These are phyloP conservation scores for Apiospora arundinis DNA, from an alignment of 2,329 filamentous ascomycete species.

Conservation along the genomic window DNA sequence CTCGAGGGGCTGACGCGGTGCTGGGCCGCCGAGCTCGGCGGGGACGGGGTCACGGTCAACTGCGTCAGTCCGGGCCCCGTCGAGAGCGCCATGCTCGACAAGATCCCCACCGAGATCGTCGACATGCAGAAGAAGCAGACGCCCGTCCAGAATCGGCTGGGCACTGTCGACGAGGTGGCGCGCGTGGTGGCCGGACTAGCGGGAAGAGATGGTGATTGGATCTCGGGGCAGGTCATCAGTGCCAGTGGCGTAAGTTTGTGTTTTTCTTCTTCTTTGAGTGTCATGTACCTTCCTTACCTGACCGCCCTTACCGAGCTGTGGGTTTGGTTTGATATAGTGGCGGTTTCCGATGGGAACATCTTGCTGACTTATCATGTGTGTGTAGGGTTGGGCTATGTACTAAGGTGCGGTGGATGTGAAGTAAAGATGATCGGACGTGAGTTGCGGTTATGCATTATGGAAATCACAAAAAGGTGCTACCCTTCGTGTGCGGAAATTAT, in stretches of 20 bases:
- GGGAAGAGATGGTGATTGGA: constrained; percentile 54
- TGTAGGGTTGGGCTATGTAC: constrained; percentile 2
- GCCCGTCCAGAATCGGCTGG: constrained; percentile 57
- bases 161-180: constrained; percentile 59
- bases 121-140: constrained; percentile 57
- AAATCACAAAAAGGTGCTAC: no score
- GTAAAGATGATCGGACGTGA: neutral
- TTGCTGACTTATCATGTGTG: neutral
- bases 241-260: constrained; percentile 53
- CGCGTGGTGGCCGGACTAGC: constrained; percentile 62
- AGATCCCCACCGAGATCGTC: constrained; percentile 55
- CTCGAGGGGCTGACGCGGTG: constrained; percentile 65
- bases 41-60: constrained; percentile 65
- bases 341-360: no score
- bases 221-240: constrained; percentile 61
- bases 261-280: neutral
- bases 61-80: constrained; percentile 65
- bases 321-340: neutral
- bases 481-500: no score
- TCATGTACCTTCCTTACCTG: no score
- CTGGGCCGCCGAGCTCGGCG: constrained; percentile 64
- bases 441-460: no score
- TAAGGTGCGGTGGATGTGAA: neutral
- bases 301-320: no score
- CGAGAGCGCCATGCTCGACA: constrained; percentile 62